Conservation (phyloP, 2,329 filamentous ascomycete species). For the Penicillium sp. region DNA sequence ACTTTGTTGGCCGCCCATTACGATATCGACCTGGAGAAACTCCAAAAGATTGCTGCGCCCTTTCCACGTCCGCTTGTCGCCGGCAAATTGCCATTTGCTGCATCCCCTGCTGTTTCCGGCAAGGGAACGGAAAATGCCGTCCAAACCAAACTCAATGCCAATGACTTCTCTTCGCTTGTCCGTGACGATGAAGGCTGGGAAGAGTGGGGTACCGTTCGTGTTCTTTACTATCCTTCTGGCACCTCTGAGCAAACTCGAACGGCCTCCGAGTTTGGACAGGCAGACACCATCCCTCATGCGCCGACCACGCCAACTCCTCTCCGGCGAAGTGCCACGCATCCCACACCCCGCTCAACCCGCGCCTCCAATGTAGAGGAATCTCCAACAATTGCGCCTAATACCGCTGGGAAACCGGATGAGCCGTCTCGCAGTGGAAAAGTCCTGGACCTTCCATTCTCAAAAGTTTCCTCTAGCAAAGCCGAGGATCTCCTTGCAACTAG, state of each 20-base stretch:
- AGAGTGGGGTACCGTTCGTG: slow-evolving; percentile 77
- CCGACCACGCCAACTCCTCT: slow-evolving; percentile 76
- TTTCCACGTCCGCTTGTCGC: slow-evolving; percentile 72
- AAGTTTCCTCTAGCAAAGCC: slow-evolving; percentile 44
- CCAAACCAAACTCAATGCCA: slow-evolving; percentile 67
- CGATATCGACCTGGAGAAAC: slow-evolving; percentile 71
- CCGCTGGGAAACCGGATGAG: slow-evolving; percentile 43
- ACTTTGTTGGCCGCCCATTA: slow-evolving; percentile 83
- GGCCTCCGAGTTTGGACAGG: slow-evolving; percentile 34
- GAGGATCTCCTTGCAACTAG: slow-evolving; percentile 46
- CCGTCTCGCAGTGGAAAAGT: slow-evolving; percentile 52
- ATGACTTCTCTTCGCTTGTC: slow-evolving; percentile 77
- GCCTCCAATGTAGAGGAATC: slow-evolving; percentile 51
- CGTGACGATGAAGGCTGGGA: slow-evolving; percentile 65
- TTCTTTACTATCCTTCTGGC: slow-evolving; percentile 72
- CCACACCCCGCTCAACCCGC: slow-evolving; percentile 57
- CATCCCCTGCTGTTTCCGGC: slow-evolving; percentile 56
- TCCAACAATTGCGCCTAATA: slow-evolving; percentile 54
- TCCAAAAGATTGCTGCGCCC: slow-evolving; percentile 80
- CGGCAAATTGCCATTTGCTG: slow-evolving; percentile 55
- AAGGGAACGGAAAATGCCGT: slow-evolving; percentile 77
- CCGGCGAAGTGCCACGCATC: slow-evolving; percentile 67
- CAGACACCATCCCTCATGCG: slow-evolving; percentile 47
- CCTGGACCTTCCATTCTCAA: slow-evolving; percentile 65
- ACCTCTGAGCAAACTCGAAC: slow-evolving; percentile 40